phyloP scores from a whole-genome alignment of 352 stramenopile species.

The Phytophthora niederhauseri region DNA sequence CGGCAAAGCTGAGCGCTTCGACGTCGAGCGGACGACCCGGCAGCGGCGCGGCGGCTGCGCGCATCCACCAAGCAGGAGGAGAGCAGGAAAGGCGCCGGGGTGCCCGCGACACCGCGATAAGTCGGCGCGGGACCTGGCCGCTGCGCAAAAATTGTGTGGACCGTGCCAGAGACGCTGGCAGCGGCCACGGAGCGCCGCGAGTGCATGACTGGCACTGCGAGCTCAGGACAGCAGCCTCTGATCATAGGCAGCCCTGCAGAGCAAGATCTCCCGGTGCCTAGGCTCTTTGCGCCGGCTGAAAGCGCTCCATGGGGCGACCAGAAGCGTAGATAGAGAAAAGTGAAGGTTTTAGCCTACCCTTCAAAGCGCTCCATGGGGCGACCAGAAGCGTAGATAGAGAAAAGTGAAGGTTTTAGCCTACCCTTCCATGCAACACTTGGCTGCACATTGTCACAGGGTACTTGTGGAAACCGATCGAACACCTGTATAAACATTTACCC shows the following conservation, averaged over 20 bases:
- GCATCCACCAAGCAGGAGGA: too few species aligned
- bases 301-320: neutral
- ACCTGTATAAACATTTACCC: neutral
- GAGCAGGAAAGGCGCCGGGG: neutral
- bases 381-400: neutral
- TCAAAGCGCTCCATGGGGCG: neutral
- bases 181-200: neutral
- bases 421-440: slow-evolving; percentile 1
- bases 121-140: slow-evolving; percentile 6
- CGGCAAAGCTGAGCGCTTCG: neutral
- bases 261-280: neutral
- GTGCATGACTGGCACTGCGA: neutral
- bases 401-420: slow-evolving; percentile 22
- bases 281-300: neutral
- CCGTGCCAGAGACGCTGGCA: neutral
- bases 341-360: slow-evolving; percentile 15
- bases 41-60: neutral
- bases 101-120: slow-evolving; percentile 11
- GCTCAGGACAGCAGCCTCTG: neutral
- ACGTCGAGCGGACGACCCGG: neutral
- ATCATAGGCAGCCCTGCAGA: neutral
- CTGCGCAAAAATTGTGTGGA: slow-evolving; percentile 9
- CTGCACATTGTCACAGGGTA: slow-evolving; percentile 16
- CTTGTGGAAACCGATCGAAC: neutral
- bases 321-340: slow-evolving; percentile 4